Base-by-base conservation (phyloP, 345 rosid genomes). In the Physaria fendleri region DNA sequence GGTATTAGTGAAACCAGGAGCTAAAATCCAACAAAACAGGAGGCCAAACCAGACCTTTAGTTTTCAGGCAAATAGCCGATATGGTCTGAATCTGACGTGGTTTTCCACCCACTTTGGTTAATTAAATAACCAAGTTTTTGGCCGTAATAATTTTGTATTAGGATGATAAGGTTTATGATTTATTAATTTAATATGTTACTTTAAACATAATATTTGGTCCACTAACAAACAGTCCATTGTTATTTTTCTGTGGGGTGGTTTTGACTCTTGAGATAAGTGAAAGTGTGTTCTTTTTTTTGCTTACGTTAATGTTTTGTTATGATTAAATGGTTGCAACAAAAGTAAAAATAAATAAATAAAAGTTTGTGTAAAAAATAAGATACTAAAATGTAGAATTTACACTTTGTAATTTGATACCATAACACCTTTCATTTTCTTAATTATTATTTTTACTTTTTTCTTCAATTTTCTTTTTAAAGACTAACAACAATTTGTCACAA, bases 21-120 rank as follows among this genome's bases (percentile, higher is more conserved):
- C 59, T 23, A 17, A 25, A 45, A n/a, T n/a, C 60, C 68, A 64
- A 53, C 50, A 11, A 53, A 52, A 63, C 68, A 41, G 43, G 52
- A 42, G 34, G 39, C n/a, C n/a, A n/a, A n/a, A n/a, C n/a, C n/a
- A n/a, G n/a, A n/a, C n/a, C n/a, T n/a, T n/a, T n/a, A n/a, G n/a
- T n/a, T n/a, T n/a, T n/a, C n/a, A n/a, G n/a, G n/a, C n/a, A n/a
- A n/a, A n/a, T n/a, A n/a, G n/a, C n/a, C n/a, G n/a, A n/a, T n/a
- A n/a, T n/a, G n/a, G n/a, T n/a, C n/a, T 55, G 62, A 44, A 5
- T 35, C 23, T 46, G 63, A 65, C 55, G 40, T 37, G 27, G 34
- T 47, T 2, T 55, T 38, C 56, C 56, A 65, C 64, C 56, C 33
- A 46, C 49, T 37, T 56, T 45, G 20, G n/a, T n/a, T n/a, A n/a